phyloP scores from a whole-genome alignment of 2,329 filamentous ascomycete species.

The Ophiocordyceps camponoti-saundersi region DNA sequence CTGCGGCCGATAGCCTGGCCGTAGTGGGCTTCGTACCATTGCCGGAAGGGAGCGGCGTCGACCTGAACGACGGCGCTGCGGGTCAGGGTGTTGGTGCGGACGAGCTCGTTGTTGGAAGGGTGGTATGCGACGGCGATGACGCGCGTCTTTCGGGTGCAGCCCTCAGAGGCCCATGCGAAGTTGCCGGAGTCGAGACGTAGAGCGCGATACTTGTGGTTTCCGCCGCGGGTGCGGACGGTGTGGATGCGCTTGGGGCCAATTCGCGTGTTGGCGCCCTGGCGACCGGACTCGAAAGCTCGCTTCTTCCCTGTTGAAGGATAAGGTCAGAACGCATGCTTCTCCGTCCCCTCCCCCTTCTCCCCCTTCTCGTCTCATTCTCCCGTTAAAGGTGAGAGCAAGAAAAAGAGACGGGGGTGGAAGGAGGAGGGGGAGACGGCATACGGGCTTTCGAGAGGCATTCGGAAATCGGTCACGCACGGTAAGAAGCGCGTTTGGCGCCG shows the following conservation, averaged over 20 bases:
- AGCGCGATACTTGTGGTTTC: conserved; percentile 99
- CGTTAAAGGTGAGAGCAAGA: not conserved
- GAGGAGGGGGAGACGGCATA: conserved; percentile 25
- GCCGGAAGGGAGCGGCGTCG: conserved; percentile 96
- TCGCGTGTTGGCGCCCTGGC: conserved; percentile 98
- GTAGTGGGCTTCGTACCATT: conserved; percentile 99
- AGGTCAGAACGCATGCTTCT: conserved; percentile 57
- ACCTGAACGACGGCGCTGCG: conserved; percentile 97
- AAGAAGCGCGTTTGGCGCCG: conserved; percentile 92
- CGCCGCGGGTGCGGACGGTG: conserved; percentile 90
- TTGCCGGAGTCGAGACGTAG: conserved; percentile 98
- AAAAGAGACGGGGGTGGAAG: not conserved
- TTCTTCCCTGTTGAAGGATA: conserved; percentile 67
- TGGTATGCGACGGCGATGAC: conserved; percentile 98
- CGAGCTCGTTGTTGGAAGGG: conserved; percentile 99
- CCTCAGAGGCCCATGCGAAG: conserved; percentile 99
- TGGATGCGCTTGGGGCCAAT: conserved; percentile 95
- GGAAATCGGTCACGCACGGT: conserved; percentile 45
- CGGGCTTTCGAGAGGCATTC: conserved; percentile 41
- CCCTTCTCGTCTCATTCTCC: not conserved
- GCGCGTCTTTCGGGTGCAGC: conserved; percentile 95
- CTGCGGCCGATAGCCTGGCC: conserved; percentile 75
- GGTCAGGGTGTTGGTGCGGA: conserved; percentile 99
- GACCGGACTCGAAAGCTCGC: conserved; percentile 98
- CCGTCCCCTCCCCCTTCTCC: not conserved